These are phyloP conservation scores for Phytophthora sansomeana DNA, from an alignment of 352 stramenopile genomes.

Conservation along the genomic window DNA sequence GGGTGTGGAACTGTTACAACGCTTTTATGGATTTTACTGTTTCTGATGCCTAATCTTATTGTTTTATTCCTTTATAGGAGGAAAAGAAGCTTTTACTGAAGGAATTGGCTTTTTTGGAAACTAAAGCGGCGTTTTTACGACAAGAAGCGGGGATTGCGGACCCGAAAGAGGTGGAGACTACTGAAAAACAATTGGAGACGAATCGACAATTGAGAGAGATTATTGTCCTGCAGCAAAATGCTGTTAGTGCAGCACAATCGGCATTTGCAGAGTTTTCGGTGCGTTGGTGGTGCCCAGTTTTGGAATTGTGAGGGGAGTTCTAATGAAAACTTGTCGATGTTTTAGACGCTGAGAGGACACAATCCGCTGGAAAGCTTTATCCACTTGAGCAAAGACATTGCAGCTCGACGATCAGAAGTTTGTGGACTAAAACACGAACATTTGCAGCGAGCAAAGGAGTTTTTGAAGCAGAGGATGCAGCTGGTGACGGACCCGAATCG, in stretches of 20 bases:
- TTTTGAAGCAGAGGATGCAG: slow-evolving; percentile 40
- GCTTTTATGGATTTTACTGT: not conserved
- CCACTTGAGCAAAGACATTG: slow-evolving; percentile 25
- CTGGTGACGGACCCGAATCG: slow-evolving; percentile 34
- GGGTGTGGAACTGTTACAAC: slow-evolving; percentile 9
- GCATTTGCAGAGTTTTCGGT: slow-evolving; percentile 49
- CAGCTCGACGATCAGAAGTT: slow-evolving; percentile 32
- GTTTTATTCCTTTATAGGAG: slow-evolving; percentile 27
- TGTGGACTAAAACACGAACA: slow-evolving; percentile 40
- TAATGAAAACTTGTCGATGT: not conserved
- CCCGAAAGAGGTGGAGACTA: slow-evolving; percentile 32
- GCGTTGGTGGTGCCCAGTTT: slow-evolving; percentile 1
- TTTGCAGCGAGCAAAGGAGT: slow-evolving; percentile 38
- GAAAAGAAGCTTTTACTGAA: slow-evolving; percentile 38
- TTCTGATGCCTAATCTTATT: not conserved
- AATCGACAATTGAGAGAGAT: slow-evolving; percentile 35
- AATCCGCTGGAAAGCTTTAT: slow-evolving; percentile 42
- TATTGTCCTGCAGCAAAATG: slow-evolving; percentile 34
- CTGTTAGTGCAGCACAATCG: slow-evolving; percentile 29
- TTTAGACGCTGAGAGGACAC: slow-evolving; percentile 30
- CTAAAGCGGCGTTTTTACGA: slow-evolving; percentile 35
- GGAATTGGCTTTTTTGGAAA: slow-evolving; percentile 44
- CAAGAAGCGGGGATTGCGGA: slow-evolving; percentile 39
- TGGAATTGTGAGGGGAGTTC: not conserved
- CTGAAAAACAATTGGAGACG: slow-evolving; percentile 20